A percentile compares a stretch with the other conserved stretches of the same genome.
These are phyloP conservation scores for Aspergillus udagawae DNA, from an alignment of 2,329 filamentous ascomycete genomes.

Conservation along the genomic window DNA sequence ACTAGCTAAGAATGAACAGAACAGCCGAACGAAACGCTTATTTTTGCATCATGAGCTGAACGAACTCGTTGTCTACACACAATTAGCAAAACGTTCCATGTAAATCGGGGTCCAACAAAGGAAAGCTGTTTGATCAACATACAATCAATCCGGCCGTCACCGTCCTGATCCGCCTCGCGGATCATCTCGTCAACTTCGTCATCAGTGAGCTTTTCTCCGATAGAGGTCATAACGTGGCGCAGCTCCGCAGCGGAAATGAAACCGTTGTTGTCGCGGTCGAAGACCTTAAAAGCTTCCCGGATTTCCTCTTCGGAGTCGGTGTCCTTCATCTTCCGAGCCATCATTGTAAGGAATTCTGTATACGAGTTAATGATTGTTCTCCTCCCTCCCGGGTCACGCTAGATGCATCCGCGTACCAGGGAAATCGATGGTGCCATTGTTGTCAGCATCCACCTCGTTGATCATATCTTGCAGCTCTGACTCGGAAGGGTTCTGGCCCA, in stretches of 20 bases:
- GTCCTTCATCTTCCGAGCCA: conserved; percentile 93
- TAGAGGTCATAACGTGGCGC: conserved; percentile 87
- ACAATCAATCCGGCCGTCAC: conserved; percentile 87
- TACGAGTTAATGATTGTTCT: conserved; percentile 10
- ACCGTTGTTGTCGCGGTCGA: conserved; percentile 87
- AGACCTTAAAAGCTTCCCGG: conserved; percentile 84
- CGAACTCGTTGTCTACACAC: conserved; percentile 76
- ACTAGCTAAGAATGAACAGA: conserved; percentile 28
- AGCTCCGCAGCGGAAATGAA: conserved; percentile 87
- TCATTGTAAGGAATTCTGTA: conserved; percentile 85
- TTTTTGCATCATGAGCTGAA: conserved; percentile 96
- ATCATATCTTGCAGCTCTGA: conserved; percentile 92
- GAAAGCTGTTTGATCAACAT: conserved; percentile 33
- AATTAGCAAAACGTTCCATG: conserved; percentile 20
- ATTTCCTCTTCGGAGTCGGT: conserved; percentile 90
- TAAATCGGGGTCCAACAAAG: neutral
- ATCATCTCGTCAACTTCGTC: conserved; percentile 94
- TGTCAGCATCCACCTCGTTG: conserved; percentile 88
- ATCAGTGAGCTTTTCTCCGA: conserved; percentile 85
- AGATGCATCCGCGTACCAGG: conserved; percentile 58
- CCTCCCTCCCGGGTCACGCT: neutral
- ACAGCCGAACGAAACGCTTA: conserved; percentile 46
- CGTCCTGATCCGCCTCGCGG: conserved; percentile 83
- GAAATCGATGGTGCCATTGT: conserved; percentile 90
- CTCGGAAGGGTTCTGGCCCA: conserved; percentile 86